Conservation (phyloP, 495 filamentous ascomycete species). For the Lasiosphaeriaceae sp. region DNA sequence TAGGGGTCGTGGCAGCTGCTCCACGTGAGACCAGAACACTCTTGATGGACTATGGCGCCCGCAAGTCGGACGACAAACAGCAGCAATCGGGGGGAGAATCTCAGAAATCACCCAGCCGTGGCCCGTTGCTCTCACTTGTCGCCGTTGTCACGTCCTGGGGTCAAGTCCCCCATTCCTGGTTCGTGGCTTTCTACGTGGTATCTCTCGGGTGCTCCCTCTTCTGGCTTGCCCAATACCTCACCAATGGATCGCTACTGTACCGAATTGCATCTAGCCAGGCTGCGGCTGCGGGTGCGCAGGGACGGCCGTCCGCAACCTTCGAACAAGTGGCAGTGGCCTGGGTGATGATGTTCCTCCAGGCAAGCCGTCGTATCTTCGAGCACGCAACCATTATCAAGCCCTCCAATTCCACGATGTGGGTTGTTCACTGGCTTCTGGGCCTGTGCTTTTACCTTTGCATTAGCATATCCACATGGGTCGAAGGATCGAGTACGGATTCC, state of each 20-base stretch:
- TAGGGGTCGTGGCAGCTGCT: constrained; percentile 34
- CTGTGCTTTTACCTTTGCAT: constrained; percentile 70
- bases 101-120: not conserved
- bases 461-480: constrained; percentile 77
- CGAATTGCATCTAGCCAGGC: constrained; percentile 35
- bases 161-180: constrained; percentile 81
- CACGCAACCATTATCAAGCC: constrained; percentile 57
- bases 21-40: constrained; percentile 36
- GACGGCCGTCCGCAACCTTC: constrained; percentile 56
- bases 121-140: constrained; percentile 25
- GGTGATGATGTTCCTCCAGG: constrained; percentile 71
- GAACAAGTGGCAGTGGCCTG: constrained; percentile 66
- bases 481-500: constrained; percentile 64
- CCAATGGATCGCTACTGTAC: constrained; percentile 49
- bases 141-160: constrained; percentile 30
- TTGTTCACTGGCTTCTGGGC: constrained; percentile 76
- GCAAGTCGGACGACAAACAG: constrained; percentile 19
- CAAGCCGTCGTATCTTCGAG: constrained; percentile 70
- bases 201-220: constrained; percentile 69
- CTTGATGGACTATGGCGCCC: constrained; percentile 49
- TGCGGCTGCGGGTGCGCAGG: constrained; percentile 3
- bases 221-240: constrained; percentile 68
- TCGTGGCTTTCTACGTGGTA: constrained; percentile 78
- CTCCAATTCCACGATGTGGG: constrained; percentile 70
- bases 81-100: not conserved